Conservation (phyloP, 2,329 filamentous ascomycete species). For the Penicillium sp. region DNA sequence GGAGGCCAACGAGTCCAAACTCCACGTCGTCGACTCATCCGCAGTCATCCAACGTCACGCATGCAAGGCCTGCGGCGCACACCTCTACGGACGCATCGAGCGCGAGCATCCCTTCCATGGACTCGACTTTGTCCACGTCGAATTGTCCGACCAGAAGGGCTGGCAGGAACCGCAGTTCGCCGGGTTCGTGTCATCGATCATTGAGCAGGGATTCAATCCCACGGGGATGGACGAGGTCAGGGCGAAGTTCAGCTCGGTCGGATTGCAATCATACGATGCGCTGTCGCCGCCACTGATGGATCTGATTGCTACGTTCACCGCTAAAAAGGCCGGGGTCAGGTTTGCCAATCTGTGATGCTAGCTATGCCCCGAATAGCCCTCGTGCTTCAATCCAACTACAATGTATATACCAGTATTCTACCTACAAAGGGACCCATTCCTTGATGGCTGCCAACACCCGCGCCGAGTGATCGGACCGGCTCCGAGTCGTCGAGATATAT, state of each 20-base stretch:
- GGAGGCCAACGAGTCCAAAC: conserved; percentile 58
- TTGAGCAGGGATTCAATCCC: conserved; percentile 64
- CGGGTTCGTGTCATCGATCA: conserved; percentile 64
- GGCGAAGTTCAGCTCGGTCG: conserved; percentile 51
- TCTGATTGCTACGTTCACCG: conserved; percentile 55
- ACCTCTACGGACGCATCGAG: conserved; percentile 64
- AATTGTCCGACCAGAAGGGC: conserved; percentile 59
- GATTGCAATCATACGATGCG: conserved; percentile 62
- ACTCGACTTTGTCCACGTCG: conserved; percentile 66
- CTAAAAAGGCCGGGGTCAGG: conserved; percentile 44
- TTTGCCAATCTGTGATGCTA: conserved; percentile 26
- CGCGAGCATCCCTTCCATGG: conserved; percentile 65
- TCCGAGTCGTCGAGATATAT: too few relatives aligned
- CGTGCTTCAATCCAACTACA: too few relatives aligned
- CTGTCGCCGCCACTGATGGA: conserved; percentile 65
- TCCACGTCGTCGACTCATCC: conserved; percentile 54
- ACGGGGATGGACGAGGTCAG: conserved; percentile 56
- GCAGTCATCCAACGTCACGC: conserved; percentile 61
- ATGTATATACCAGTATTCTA: too few relatives aligned
- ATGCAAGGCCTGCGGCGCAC: conserved; percentile 60
- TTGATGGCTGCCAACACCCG: too few relatives aligned
- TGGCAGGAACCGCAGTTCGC: conserved; percentile 72
- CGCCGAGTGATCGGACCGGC: too few relatives aligned
- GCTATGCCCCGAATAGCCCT: not conserved
- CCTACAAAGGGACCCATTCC: too few relatives aligned